Conservation (phyloP, 2,329 filamentous ascomycete genomes). For the Penicillium sp. region DNA sequence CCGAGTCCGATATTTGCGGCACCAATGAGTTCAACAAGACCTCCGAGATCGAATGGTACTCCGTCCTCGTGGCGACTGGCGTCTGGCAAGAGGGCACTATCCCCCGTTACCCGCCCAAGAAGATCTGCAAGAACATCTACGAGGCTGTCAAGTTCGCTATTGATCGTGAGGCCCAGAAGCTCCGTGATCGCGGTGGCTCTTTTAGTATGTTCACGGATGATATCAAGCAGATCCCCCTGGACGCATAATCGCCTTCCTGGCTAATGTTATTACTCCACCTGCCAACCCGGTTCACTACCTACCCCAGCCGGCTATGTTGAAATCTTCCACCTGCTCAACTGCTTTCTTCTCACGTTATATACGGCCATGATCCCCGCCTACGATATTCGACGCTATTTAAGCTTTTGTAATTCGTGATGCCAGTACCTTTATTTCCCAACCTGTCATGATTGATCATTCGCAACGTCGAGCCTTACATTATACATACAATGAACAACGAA, state of each 20-base stretch:
- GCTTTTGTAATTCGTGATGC: not conserved
- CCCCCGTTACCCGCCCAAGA: slow-evolving; percentile 75
- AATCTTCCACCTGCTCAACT: not conserved
- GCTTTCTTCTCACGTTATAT: not conserved
- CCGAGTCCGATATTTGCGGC: slow-evolving; percentile 85
- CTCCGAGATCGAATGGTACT: slow-evolving; percentile 80
- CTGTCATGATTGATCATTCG: not conserved
- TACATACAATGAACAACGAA: not conserved
- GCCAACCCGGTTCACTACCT: not conserved
- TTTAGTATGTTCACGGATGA: not conserved
- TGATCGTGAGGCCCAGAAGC: slow-evolving; percentile 64
- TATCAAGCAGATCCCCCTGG: not conserved
- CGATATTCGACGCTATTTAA: not conserved
- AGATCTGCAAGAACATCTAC: too few species aligned
- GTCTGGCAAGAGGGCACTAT: slow-evolving; percentile 85
- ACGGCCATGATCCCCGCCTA: not conserved
- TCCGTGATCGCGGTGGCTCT: slow-evolving; percentile 10
- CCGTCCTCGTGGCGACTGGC: slow-evolving; percentile 84
- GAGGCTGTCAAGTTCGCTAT: slow-evolving; percentile 89
- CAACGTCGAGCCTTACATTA: too few species aligned
- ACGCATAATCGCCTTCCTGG: not conserved
- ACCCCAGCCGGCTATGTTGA: not conserved
- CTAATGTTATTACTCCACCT: not conserved
- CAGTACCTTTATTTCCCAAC: not conserved
- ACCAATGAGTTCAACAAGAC: slow-evolving; percentile 81